These are phyloP conservation scores for Penicillium janthinellum DNA, from an alignment of 2,329 filamentous ascomycete species.

Conservation along the genomic window DNA sequence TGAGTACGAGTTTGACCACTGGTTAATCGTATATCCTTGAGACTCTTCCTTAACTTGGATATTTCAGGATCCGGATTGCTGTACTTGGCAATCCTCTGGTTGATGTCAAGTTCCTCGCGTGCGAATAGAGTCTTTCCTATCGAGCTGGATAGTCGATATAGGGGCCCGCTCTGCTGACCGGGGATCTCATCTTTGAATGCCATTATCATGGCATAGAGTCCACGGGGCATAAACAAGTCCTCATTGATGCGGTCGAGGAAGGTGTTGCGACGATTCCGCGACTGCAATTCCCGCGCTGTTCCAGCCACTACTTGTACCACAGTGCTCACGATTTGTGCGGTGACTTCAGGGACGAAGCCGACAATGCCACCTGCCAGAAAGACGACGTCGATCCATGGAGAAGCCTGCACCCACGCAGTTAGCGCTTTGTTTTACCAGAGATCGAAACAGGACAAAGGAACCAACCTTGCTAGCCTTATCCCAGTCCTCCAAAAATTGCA, in stretches of 20 bases:
- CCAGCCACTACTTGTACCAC: slow-evolving; percentile 30
- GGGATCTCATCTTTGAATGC: slow-evolving; percentile 25
- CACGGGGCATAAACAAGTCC: slow-evolving; percentile 35
- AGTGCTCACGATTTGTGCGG: slow-evolving; percentile 18
- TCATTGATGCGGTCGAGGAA: slow-evolving; percentile 35
- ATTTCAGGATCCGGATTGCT: slow-evolving; percentile 6
- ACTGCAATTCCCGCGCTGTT: slow-evolving; percentile 31
- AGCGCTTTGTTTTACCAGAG: background rate
- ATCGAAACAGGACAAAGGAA: background rate
- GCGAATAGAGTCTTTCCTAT: slow-evolving; percentile 11
- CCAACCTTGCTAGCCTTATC: slow-evolving; percentile 13
- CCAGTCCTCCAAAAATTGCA: slow-evolving; percentile 12
- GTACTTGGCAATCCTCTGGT: slow-evolving; percentile 5
- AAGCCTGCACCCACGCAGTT: slow-evolving; percentile 1
- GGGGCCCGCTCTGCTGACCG: slow-evolving; percentile 2
- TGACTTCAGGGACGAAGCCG: slow-evolving; percentile 1
- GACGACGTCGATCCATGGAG: slow-evolving; percentile 11
- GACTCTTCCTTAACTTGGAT: background rate
- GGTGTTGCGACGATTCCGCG: slow-evolving; percentile 27
- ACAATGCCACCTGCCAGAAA: slow-evolving; percentile 7
- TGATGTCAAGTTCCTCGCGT: slow-evolving; percentile 13
- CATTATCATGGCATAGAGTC: slow-evolving; percentile 34
- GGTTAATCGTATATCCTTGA: slow-evolving; percentile 9
- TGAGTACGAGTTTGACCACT: slow-evolving; percentile 8
- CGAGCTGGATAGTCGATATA: background rate